Conservation (phyloP, 192 early-diverging fungal species). For the Coemansia sp. region DNA sequence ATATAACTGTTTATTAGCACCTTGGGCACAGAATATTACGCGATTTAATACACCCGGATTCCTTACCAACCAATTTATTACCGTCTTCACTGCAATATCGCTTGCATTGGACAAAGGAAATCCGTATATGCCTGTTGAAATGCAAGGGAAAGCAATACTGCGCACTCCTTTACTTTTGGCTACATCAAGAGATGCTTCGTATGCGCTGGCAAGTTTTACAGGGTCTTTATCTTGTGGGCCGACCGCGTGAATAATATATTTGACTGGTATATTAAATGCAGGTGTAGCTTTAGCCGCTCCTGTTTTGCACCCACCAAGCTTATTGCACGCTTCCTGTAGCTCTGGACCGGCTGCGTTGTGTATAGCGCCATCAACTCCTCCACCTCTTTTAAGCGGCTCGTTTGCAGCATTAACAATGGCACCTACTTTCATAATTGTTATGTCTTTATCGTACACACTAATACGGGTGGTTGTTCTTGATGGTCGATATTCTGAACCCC, state of each 20-base stretch:
- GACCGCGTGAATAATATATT: constrained; percentile 83
- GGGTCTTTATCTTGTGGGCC: constrained; percentile 68
- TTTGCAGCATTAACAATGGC: constrained; percentile 94
- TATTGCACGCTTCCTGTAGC: constrained; percentile 71
- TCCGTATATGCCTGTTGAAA: constrained; percentile 88
- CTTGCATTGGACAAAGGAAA: constrained; percentile 78
- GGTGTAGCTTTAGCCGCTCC: constrained; percentile 61
- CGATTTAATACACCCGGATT: constrained; percentile 56
- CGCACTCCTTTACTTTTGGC: constrained; percentile 57
- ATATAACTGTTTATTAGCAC: constrained; percentile 46
- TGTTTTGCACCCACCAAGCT: constrained; percentile 72
- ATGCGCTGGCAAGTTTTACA: constrained; percentile 62
- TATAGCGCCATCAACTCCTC: constrained; percentile 96
- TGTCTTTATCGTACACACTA: constrained; percentile 68
- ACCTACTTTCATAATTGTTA: constrained; percentile 77
- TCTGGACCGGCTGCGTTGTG: constrained; percentile 80
- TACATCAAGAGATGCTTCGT: constrained; percentile 63
- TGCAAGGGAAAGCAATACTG: constrained; percentile 82
- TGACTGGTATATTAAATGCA: constrained; percentile 75
- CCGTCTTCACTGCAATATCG: constrained; percentile 67
- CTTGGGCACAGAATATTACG: constrained; percentile 77
- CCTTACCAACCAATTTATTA: constrained; percentile 62
- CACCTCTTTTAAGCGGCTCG: constrained; percentile 76
- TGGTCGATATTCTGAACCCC: too few relatives aligned
- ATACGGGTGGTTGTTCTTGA: not conserved